Percentiles rank a stretch among this genome's conserved stretches.
phyloP scores from a whole-genome alignment of 495 filamentous ascomycete genomes.

The Neurospora tetrasperma region DNA sequence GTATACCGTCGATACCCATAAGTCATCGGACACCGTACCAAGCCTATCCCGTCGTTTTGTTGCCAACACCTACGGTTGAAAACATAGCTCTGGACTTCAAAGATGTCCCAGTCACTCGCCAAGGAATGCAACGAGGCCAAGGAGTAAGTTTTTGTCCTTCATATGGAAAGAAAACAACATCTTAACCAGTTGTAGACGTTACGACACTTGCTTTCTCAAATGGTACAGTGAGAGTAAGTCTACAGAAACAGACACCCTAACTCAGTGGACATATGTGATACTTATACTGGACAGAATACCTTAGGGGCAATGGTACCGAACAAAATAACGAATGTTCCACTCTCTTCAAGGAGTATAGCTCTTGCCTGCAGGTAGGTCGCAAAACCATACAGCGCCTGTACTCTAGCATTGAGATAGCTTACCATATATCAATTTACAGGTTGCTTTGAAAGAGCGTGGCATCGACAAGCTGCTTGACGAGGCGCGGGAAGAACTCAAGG shows the following conservation, averaged over 20 bases:
- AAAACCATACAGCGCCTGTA: neutral
- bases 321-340: conserved; percentile 70
- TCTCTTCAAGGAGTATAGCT: conserved; percentile 77
- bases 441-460: conserved; percentile 69
- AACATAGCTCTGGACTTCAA: neutral
- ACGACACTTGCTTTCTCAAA: conserved; percentile 87
- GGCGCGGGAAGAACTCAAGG: conserved; percentile 68
- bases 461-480: conserved; percentile 83
- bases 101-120: conserved; percentile 48
- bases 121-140: conserved; percentile 79
- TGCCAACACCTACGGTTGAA: neutral
- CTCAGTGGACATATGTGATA: neutral
- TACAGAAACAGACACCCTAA: neutral
- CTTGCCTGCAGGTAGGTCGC: conserved; percentile 59
- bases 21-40: neutral
- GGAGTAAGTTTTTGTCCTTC: conserved; percentile 47
- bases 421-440: conserved; percentile 33
- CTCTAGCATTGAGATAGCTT: neutral
- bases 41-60: neutral
- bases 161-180: neutral
- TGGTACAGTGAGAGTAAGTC: conserved; percentile 91
- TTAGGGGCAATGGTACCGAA: conserved; percentile 59
- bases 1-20: neutral
- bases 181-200: conserved; percentile 46
- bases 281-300: conserved; percentile 52